Percentiles rank a stretch among this genome's conserved stretches.
These are phyloP conservation scores for Picea sitchensis DNA, from an alignment of 75 land plant genomes.

Conservation along the genomic window DNA sequence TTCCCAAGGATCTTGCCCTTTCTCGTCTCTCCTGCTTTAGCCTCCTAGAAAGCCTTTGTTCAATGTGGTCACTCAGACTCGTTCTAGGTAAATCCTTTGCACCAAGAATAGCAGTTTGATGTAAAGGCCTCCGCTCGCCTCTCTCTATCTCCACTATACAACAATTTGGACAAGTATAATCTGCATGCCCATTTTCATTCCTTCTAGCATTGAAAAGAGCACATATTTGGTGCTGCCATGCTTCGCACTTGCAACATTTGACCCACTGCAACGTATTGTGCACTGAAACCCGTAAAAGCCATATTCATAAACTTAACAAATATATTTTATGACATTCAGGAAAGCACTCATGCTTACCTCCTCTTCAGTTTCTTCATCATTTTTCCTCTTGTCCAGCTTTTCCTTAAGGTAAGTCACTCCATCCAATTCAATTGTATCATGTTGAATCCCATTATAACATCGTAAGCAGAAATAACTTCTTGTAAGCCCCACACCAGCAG, in stretches of 20 bases:
- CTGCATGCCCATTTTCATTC: constrained; percentile 94
- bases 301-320: background rate
- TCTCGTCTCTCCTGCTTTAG: constrained; percentile 75
- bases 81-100: constrained; percentile 94
- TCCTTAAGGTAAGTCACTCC: constrained; percentile 57
- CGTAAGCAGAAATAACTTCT: constrained; percentile 86
- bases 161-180: constrained; percentile 93
- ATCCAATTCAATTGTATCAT: constrained; percentile 73
- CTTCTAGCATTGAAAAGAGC: constrained; percentile 90
- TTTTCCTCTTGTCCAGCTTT: constrained; percentile 80
- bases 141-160: constrained; percentile 73
- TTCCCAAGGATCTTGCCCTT: constrained; percentile 70
- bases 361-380: constrained; percentile 97
- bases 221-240: constrained; percentile 97
- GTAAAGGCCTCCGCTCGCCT: constrained; percentile 86
- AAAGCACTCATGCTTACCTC: constrained; percentile 47
- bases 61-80: constrained; percentile 84
- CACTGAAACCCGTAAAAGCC: background rate
- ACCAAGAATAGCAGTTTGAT: constrained; percentile 85
- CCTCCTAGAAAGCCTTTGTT: constrained; percentile 59
- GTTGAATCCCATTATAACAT: constrained; percentile 89
- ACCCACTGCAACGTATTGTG: constrained; percentile 73
- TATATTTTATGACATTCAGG: constrained; percentile 3
- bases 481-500: constrained; percentile 74
- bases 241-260: constrained; percentile 93